A percentile compares a stretch with the other conserved stretches of the same genome.
Evolutionary conservation across 352 stramenopile genomes (phyloP).

Genomic region (Pythium grandisporangium): DNA sequence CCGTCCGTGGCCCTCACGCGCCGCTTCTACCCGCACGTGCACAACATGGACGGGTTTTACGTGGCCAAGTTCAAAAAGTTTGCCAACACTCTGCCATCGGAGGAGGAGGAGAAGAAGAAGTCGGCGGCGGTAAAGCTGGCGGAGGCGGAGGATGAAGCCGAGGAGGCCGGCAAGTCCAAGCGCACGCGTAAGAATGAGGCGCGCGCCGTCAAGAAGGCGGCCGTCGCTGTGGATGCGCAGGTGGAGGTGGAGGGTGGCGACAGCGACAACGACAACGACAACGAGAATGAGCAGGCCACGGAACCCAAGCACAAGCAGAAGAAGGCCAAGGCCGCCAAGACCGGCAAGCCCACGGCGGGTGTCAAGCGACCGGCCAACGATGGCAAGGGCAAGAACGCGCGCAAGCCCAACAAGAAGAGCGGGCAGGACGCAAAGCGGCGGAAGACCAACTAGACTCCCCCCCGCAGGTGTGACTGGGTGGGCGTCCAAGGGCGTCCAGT

Average conservation of each 20-base stretch:
- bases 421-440: slow-evolving; percentile 13
- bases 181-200: slow-evolving; percentile 69
- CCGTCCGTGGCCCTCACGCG: slow-evolving; percentile 92
- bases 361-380: slow-evolving; percentile 19
- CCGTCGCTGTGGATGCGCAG: slow-evolving; percentile 57
- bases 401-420: slow-evolving; percentile 19
- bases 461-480: no score
- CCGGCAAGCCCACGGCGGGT: slow-evolving; percentile 7
- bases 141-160: slow-evolving; percentile 56
- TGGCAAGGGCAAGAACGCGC: slow-evolving; percentile 16
- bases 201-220: slow-evolving; percentile 66
- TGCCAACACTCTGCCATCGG: slow-evolving; percentile 85
- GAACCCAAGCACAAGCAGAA: slow-evolving; percentile 43
- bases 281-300: slow-evolving; percentile 24
- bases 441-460: no score
- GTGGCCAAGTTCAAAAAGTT: slow-evolving; percentile 99
- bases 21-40: slow-evolving; percentile 99
- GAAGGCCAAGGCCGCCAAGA: slow-evolving; percentile 17
- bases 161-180: slow-evolving; percentile 72
- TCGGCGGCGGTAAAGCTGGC: slow-evolving; percentile 39
- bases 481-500: no score
- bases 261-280: slow-evolving; percentile 36
- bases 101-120: slow-evolving; percentile 77
- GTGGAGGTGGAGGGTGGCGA: slow-evolving; percentile 49
- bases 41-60: slow-evolving; percentile 99